Percentiles rank a stretch among this genome's conserved stretches.
phyloP scores from a whole-genome alignment of 345 rosid species.

The Camelina laxa region DNA sequence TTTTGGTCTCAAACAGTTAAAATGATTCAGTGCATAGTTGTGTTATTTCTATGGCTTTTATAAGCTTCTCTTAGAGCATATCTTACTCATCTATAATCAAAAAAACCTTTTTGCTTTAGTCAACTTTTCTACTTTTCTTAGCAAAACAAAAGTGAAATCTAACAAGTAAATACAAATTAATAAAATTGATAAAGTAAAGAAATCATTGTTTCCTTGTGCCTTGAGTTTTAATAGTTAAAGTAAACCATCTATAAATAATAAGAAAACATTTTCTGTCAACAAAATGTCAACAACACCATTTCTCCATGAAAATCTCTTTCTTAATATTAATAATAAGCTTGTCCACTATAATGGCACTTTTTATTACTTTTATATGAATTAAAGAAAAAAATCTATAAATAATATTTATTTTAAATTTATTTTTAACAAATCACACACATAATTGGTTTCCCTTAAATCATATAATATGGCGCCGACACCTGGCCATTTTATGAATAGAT shows the following conservation, averaged over 20 bases:
- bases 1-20: background rate
- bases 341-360: background rate
- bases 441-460: background rate
- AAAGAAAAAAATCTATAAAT: background rate
- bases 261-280: background rate
- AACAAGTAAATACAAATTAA: background rate
- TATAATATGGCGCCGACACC: background rate
- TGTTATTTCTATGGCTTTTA: slow-evolving; percentile 20
- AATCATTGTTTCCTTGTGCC: background rate
- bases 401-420: background rate
- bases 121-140: background rate
- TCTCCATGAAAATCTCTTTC: too few relatives aligned
- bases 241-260: background rate
- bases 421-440: background rate
- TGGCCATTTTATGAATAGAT: background rate
- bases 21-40: slow-evolving; percentile 6
- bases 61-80: background rate
- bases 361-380: background rate
- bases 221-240: background rate
- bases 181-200: background rate
- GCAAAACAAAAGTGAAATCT: background rate
- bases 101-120: background rate
- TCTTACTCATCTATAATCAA: background rate
- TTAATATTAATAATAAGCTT: too few relatives aligned
- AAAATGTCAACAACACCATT: too few relatives aligned